Evolutionary conservation across 192 early-diverging fungal genomes (phyloP).

Genomic region (Coemansia sp.): DNA sequence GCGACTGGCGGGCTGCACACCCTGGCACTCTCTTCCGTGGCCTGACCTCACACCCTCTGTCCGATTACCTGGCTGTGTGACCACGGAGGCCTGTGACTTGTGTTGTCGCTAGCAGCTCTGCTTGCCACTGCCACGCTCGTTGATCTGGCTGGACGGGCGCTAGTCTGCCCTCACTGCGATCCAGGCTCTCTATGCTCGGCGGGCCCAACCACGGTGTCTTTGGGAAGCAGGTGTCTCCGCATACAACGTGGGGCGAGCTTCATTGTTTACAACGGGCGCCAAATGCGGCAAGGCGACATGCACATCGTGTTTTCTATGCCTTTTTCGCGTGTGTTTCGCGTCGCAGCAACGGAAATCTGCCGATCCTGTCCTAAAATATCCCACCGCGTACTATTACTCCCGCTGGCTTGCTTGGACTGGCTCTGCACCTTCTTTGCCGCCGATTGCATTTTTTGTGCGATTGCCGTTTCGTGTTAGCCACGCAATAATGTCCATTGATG

Average conservation of each 20-base stretch:
- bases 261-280: not conserved
- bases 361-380: not conserved
- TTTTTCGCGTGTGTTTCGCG: slow-evolving; percentile 7
- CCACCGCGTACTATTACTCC: not conserved
- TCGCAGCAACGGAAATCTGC: slow-evolving; percentile 6
- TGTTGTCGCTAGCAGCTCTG: not conserved
- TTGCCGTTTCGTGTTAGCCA: slow-evolving; percentile 1
- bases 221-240: slow-evolving; percentile 1
- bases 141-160: not conserved
- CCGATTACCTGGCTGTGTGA: slow-evolving; percentile 5
- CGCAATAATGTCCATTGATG: not conserved
- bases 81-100: not conserved
- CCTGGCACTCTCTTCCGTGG: not conserved
- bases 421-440: not conserved
- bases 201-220: not conserved
- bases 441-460: not conserved
- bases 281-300: slow-evolving; percentile 1
- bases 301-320: not conserved
- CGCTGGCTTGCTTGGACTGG: not conserved
- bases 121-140: not conserved
- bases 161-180: not conserved
- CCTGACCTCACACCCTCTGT: not conserved
- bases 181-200: not conserved
- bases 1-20: not conserved
- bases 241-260: not conserved